Evolutionary conservation across 345 rosid species (phyloP).

Genomic region (Capsella bursapastoris): DNA sequence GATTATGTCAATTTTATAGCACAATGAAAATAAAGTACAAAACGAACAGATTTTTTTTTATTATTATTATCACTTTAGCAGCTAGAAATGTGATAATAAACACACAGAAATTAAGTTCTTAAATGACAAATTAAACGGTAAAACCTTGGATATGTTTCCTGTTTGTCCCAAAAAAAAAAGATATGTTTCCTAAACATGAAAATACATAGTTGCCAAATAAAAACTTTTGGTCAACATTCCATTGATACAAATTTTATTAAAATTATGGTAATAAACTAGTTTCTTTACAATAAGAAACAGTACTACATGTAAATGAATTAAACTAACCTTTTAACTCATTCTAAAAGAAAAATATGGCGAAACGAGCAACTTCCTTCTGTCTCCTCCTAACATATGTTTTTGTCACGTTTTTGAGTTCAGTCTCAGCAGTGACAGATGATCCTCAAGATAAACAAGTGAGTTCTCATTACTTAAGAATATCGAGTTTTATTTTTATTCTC

Average conservation of each 20-base stretch:
- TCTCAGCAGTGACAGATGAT: constrained; percentile 16
- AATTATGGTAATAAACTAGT: background rate
- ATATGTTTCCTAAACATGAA: background rate
- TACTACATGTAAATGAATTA: background rate
- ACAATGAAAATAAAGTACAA: no score
- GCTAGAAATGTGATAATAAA: no score
- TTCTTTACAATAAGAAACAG: background rate
- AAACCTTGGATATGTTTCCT: no score
- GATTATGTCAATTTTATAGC: no score
- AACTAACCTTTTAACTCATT: background rate
- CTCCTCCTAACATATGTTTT: background rate
- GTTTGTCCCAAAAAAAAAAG: no score
- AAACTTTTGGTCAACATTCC: background rate
- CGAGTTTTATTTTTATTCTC: background rate
- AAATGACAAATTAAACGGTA: no score
- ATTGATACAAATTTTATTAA: background rate
- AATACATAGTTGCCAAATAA: background rate
- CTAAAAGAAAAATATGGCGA: background rate
- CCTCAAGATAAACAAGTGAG: constrained; percentile 23
- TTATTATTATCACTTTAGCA: no score
- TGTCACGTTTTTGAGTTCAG: constrained; percentile 3
- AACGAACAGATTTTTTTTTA: no score
- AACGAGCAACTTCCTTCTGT: background rate
- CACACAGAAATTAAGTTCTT: no score
- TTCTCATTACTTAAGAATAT: background rate